Evolutionary conservation across 2,329 filamentous ascomycete species (phyloP).

Genomic region (Sphaceloma murrayae): DNA sequence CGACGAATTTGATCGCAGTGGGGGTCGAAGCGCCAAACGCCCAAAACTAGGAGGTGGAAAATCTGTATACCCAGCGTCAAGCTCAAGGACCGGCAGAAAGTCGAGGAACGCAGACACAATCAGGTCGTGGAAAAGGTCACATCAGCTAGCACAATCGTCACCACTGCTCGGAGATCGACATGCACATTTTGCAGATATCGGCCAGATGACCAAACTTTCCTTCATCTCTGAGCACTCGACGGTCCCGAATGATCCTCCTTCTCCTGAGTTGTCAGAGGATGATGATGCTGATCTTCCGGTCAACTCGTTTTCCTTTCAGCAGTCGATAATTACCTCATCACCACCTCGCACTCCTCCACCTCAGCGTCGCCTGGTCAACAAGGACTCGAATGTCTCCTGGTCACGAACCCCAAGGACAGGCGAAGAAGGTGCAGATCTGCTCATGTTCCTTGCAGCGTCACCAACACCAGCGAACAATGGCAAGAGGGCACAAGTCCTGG

Average conservation of each 20-base stretch:
- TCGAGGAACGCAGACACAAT: slow-evolving; percentile 25
- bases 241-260: slow-evolving; percentile 53
- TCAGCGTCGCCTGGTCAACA: slow-evolving; percentile 34
- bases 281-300: slow-evolving; percentile 73
- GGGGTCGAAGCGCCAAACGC: slow-evolving; percentile 37
- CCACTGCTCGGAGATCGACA: slow-evolving; percentile 70
- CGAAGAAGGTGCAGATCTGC: slow-evolving; percentile 73
- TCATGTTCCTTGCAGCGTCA: slow-evolving; percentile 85
- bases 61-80: slow-evolving; percentile 22
- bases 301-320: slow-evolving; percentile 57
- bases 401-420: slow-evolving; percentile 49
- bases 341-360: slow-evolving; percentile 71
- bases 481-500: slow-evolving; percentile 38
- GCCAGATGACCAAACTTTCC: slow-evolving; percentile 60
- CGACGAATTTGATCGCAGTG: slow-evolving; percentile 65
- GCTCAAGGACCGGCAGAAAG: slow-evolving; percentile 26
- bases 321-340: slow-evolving; percentile 56
- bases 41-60: slow-evolving; percentile 19
- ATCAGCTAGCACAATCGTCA: slow-evolving; percentile 74
- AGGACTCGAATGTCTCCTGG: slow-evolving; percentile 33
- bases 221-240: slow-evolving; percentile 66
- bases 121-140: slow-evolving; percentile 65
- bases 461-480: slow-evolving; percentile 67
- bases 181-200: slow-evolving; percentile 57
- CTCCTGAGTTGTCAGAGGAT: slow-evolving; percentile 58